Evolutionary conservation across 1,139 yeast species (phyloP).

Genomic region (Candida sp.): DNA sequence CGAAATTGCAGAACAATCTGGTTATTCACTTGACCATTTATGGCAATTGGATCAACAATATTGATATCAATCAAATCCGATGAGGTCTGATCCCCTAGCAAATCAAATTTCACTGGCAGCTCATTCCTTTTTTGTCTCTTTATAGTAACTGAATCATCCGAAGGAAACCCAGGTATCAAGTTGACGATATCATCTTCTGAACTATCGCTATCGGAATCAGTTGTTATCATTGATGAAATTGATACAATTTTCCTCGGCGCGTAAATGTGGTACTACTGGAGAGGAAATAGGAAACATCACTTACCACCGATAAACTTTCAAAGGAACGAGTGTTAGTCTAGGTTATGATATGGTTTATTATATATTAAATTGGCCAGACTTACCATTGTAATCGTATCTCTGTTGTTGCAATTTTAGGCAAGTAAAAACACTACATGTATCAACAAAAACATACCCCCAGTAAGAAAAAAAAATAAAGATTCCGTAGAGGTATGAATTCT

Average conservation of each 20-base stretch:
- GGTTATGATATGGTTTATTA: too few species aligned
- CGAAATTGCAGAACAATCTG: conserved; percentile 1
- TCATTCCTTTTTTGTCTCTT: not conserved
- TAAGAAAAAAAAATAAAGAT: too few species aligned
- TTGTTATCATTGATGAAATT: not conserved
- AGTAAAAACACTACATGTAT: too few species aligned
- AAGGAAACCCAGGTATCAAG: not conserved
- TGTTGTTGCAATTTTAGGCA: too few species aligned
- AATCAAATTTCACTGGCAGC: not conserved
- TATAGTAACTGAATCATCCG: not conserved
- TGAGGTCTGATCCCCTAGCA: not conserved
- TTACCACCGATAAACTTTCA: too few species aligned
- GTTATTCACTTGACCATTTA: conserved; percentile 3
- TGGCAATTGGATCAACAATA: conserved; percentile 6
- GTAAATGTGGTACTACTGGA: not conserved
- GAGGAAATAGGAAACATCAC: too few species aligned
- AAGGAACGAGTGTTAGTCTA: too few species aligned
- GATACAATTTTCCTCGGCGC: not conserved
- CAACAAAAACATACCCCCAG: too few species aligned
- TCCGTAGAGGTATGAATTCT: too few species aligned
- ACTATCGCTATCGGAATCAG: not conserved
- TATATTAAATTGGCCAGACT: too few species aligned
- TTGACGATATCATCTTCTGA: not conserved
- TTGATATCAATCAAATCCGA: not conserved
- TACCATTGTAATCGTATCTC: too few species aligned